phyloP scores from a whole-genome alignment of 1,284 basidiomycete species.

The Austroboletus novae-zelandiae region DNA sequence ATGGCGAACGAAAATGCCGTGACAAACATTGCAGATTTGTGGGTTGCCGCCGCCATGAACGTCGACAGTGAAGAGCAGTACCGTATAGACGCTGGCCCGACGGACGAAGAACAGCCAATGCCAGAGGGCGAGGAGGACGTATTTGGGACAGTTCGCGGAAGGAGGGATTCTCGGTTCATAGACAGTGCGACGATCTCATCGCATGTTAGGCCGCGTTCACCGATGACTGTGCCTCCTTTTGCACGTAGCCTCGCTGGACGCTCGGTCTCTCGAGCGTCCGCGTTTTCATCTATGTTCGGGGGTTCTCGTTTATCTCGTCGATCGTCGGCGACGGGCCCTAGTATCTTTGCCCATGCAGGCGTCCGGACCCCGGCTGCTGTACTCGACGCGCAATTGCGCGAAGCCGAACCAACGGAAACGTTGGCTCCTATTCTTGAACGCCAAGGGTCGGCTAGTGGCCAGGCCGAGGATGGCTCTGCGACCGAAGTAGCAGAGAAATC shows the following conservation, averaged over 20 bases:
- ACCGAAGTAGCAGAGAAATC: slow-evolving; percentile 35
- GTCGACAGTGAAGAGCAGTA: slow-evolving; percentile 56
- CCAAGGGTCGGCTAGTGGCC: slow-evolving; percentile 2
- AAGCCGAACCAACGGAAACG: slow-evolving; percentile 39
- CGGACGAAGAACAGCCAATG: slow-evolving; percentile 23
- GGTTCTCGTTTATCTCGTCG: slow-evolving; percentile 45
- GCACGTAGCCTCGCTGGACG: slow-evolving; percentile 15
- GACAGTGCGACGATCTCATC: slow-evolving; percentile 11
- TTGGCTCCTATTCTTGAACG: slow-evolving; percentile 55
- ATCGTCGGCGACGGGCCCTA: slow-evolving; percentile 55
- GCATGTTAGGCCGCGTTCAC: slow-evolving; percentile 14
- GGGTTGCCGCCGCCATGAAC: slow-evolving; percentile 92
- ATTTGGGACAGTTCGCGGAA: slow-evolving; percentile 24
- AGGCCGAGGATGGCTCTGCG: slow-evolving; percentile 3
- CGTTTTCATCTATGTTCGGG: slow-evolving; percentile 22
- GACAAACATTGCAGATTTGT: slow-evolving; percentile 85
- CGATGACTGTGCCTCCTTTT: slow-evolving; percentile 9
- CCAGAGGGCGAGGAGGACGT: slow-evolving; percentile 27
- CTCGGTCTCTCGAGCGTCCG: slow-evolving; percentile 31
- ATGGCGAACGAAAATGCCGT: slow-evolving; percentile 91
- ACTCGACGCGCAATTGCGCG: slow-evolving; percentile 57
- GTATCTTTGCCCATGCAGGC: slow-evolving; percentile 80
- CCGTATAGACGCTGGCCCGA: slow-evolving; percentile 18
- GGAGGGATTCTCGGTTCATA: slow-evolving; percentile 12
- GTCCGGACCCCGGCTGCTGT: slow-evolving; percentile 72